phyloP scores from a whole-genome alignment of 176 grass and related monocot genomes.

The Thinopyrum elongatum region DNA sequence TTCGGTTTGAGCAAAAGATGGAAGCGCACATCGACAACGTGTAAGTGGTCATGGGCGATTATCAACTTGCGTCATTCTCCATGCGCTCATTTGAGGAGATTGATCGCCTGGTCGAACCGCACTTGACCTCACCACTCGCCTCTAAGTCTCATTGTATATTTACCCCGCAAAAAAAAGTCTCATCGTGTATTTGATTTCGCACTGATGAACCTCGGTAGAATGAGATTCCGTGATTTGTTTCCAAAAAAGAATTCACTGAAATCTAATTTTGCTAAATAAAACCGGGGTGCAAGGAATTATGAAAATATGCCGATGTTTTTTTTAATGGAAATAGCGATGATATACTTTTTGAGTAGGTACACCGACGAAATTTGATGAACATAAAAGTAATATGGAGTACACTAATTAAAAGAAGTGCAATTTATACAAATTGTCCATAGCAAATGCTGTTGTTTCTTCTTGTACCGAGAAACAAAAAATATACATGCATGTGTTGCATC shows the following conservation, averaged over 20 bases:
- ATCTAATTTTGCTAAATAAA: neutral
- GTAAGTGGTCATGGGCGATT: too few species aligned
- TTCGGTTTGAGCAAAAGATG: too few species aligned
- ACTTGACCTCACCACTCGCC: too few species aligned
- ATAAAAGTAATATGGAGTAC: too few species aligned
- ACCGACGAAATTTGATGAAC: too few species aligned
- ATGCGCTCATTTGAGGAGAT: too few species aligned
- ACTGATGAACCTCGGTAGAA: neutral
- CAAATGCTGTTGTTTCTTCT: neutral
- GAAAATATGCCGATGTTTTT: neutral
- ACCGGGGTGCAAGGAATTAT: neutral
- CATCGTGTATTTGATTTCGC: neutral
- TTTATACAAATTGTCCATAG: neutral
- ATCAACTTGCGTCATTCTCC: too few species aligned
- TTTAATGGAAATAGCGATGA: neutral
- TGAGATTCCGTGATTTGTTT: neutral
- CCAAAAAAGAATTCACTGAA: neutral
- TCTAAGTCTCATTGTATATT: too few species aligned
- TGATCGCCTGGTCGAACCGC: too few species aligned
- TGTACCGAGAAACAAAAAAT: neutral
- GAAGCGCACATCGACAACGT: too few species aligned
- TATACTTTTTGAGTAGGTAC: too few species aligned
- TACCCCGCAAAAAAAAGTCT: too few species aligned
- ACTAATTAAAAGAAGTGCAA: neutral
- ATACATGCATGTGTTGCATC: neutral